phyloP scores from a whole-genome alignment of 192 early-diverging fungal genomes.

The Funneliformis mosseae region DNA sequence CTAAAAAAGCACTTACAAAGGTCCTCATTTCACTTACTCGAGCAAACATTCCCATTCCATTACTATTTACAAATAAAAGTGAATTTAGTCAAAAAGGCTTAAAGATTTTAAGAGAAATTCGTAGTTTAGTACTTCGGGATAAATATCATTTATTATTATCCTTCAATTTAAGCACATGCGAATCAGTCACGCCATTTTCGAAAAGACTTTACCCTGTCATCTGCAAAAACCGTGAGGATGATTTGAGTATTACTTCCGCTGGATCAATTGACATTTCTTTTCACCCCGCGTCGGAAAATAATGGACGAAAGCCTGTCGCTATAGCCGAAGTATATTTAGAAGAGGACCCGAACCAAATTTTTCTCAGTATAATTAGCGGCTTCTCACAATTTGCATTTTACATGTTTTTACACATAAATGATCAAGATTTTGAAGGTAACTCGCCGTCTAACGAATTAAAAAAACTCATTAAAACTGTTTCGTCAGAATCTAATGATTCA shows the following conservation, averaged over 20 bases:
- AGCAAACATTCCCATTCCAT: slow-evolving; percentile 17
- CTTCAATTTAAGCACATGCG: background rate
- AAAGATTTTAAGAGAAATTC: background rate
- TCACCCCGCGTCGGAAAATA: slow-evolving; percentile 11
- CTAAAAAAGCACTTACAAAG: slow-evolving; percentile 5
- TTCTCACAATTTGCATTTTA: background rate
- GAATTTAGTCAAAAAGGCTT: slow-evolving; percentile 1
- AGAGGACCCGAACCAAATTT: background rate
- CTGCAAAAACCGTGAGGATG: background rate
- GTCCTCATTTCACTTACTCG: background rate
- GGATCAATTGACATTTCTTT: slow-evolving; percentile 14
- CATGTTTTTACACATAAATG: background rate
- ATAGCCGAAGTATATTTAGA: slow-evolving; percentile 5
- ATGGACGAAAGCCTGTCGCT: background rate
- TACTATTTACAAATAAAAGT: slow-evolving; percentile 1
- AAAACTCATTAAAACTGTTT: background rate
- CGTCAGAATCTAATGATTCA: too few relatives aligned
- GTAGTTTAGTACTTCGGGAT: background rate
- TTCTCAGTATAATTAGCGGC: background rate
- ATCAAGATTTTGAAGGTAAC: background rate
- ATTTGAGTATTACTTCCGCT: background rate
- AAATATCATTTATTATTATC: slow-evolving; percentile 1
- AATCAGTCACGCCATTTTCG: background rate
- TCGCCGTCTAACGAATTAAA: background rate
- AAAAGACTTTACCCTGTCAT: background rate